Evolutionary conservation across 441 rosid species (phyloP).

Genomic region (Erodium trifolium): DNA sequence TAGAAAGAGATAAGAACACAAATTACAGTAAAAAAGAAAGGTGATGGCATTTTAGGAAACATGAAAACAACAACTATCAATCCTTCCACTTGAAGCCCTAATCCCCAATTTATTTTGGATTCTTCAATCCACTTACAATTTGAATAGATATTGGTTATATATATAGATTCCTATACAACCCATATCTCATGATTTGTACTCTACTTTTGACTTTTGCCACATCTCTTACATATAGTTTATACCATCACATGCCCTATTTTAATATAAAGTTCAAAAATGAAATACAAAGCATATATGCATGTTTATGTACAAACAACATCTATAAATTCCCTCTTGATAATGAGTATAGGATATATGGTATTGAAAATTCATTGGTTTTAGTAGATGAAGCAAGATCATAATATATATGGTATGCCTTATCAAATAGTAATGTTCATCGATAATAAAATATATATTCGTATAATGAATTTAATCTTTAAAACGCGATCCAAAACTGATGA

Average conservation of each 20-base stretch:
- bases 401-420: too few relatives aligned
- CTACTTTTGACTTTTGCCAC: neutral
- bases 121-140: neutral
- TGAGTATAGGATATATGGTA: too few relatives aligned
- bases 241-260: neutral
- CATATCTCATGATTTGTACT: neutral
- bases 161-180: neutral
- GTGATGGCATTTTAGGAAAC: neutral
- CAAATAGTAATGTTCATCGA: too few relatives aligned
- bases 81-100: neutral
- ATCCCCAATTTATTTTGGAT: neutral
- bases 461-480: too few relatives aligned
- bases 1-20: slow-evolving; percentile 1
- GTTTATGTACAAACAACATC: too few relatives aligned
- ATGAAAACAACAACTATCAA: neutral
- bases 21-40: slow-evolving; percentile 1
- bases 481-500: neutral
- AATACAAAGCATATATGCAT: too few relatives aligned
- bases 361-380: too few relatives aligned
- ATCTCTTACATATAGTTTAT: neutral
- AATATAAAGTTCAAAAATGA: too few relatives aligned
- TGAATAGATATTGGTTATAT: neutral
- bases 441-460: too few relatives aligned
- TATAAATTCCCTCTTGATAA: too few relatives aligned
- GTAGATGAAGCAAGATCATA: too few relatives aligned